Percentiles rank a stretch among this genome's conserved stretches.
Conservation (phyloP, 225 moss, liverwort and hornwort species). For the Marchantia paleacea region DNA sequence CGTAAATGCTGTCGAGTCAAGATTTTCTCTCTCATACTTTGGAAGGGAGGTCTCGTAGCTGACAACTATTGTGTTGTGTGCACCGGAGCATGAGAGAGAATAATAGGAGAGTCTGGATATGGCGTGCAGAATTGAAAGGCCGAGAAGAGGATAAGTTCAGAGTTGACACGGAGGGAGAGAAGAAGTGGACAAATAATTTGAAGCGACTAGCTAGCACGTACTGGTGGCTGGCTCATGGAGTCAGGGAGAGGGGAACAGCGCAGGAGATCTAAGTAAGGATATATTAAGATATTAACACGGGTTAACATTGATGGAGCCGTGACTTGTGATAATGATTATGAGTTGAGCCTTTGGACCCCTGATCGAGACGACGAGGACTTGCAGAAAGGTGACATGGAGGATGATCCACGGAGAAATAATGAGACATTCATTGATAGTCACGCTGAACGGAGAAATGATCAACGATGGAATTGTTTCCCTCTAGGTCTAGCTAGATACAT, state of each 20-base stretch:
- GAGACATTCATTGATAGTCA: slow-evolving; percentile 3
- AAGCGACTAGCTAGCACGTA: background rate
- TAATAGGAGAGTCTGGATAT: background rate
- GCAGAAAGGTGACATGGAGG: slow-evolving; percentile 3
- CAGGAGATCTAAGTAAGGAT: background rate
- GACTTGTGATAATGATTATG: slow-evolving; percentile 2
- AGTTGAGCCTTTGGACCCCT: background rate
- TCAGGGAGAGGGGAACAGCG: background rate
- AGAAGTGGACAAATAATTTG: no score
- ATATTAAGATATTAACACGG: background rate
- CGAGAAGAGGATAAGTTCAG: background rate
- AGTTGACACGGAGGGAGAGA: background rate
- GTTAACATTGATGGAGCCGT: background rate
- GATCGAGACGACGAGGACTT: background rate
- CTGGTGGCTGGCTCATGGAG: background rate
- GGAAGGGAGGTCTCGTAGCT: background rate
- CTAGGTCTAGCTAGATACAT: background rate
- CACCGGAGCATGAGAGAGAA: background rate
- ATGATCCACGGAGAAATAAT: background rate
- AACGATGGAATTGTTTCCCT: background rate
- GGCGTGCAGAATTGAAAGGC: background rate
- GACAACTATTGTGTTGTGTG: background rate
- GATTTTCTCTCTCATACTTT: background rate
- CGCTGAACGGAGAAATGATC: background rate
- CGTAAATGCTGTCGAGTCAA: background rate